These are phyloP conservation scores for Globisporangium middletonii DNA, from an alignment of 352 stramenopile genomes.

Conservation along the genomic window DNA sequence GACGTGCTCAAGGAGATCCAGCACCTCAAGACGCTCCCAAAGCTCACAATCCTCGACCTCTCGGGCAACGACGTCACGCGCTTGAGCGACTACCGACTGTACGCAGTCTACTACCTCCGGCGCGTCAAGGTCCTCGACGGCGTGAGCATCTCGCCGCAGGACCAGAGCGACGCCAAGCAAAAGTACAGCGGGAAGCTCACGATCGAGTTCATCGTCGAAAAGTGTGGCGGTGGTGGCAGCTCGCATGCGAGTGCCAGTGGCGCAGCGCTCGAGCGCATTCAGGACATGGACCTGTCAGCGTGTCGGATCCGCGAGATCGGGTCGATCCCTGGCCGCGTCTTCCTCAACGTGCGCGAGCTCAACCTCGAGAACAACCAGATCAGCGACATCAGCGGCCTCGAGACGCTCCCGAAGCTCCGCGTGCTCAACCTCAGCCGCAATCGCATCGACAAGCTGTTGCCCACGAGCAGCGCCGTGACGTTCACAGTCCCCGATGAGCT, in stretches of 20 bases:
- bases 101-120: slow-evolving; percentile 73
- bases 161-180: slow-evolving; percentile 79
- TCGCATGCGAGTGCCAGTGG: slow-evolving; percentile 1
- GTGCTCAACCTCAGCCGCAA: slow-evolving; percentile 76
- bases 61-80: slow-evolving; percentile 72
- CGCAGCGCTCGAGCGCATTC: slow-evolving; percentile 46
- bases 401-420: slow-evolving; percentile 49
- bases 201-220: slow-evolving; percentile 79
- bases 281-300: slow-evolving; percentile 69
- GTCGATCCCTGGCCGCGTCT: slow-evolving; percentile 46
- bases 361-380: slow-evolving; percentile 87
- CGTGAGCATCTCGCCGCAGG: slow-evolving; percentile 60
- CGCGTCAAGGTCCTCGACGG: slow-evolving; percentile 83
- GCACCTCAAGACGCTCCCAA: slow-evolving; percentile 71
- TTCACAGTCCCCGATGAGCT: slow-evolving; percentile 24
- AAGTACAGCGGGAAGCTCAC: slow-evolving; percentile 86
- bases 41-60: slow-evolving; percentile 85
- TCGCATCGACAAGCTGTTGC: slow-evolving; percentile 52
- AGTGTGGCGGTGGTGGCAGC: slow-evolving; percentile 32
- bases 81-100: slow-evolving; percentile 65
- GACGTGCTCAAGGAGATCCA: slow-evolving; percentile 77
- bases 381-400: slow-evolving; percentile 59
- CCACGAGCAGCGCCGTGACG: slow-evolving; percentile 13
- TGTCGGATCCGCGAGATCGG: slow-evolving; percentile 70
- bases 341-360: slow-evolving; percentile 58